These are phyloP conservation scores for Drechslerella dactyloides DNA, from an alignment of 2,329 filamentous ascomycete genomes.

Conservation along the genomic window DNA sequence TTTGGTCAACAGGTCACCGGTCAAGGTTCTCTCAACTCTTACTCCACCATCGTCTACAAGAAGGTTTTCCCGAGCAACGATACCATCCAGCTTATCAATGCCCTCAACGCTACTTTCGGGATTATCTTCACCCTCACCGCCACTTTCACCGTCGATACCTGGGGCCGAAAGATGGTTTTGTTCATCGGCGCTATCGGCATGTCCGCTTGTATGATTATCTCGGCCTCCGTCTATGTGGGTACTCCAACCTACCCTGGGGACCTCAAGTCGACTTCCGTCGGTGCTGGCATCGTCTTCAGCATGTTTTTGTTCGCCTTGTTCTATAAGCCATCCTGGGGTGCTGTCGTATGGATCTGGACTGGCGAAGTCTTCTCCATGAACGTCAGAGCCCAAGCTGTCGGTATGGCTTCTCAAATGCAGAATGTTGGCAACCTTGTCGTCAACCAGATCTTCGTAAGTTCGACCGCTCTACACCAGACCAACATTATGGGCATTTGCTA, in stretches of 20 bases:
- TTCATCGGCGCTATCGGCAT: slow-evolving; percentile 73
- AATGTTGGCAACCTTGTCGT: slow-evolving; percentile 48
- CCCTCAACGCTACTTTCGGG: slow-evolving; percentile 74
- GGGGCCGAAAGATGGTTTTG: slow-evolving; percentile 72
- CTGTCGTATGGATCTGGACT: slow-evolving; percentile 69
- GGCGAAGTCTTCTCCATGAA: slow-evolving; percentile 51
- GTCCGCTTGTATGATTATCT: slow-evolving; percentile 73
- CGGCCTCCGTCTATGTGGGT: slow-evolving; percentile 65
- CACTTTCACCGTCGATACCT: slow-evolving; percentile 74
- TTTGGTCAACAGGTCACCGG: slow-evolving; percentile 75
- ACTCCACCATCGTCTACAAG: slow-evolving; percentile 76
- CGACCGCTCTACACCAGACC: not conserved
- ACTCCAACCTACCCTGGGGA: slow-evolving; percentile 65
- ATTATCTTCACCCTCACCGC: slow-evolving; percentile 77
- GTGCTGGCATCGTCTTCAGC: slow-evolving; percentile 72
- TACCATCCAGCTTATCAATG: slow-evolving; percentile 75
- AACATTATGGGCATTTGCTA: not conserved
- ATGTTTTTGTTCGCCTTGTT: slow-evolving; percentile 71
- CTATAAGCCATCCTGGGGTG: slow-evolving; percentile 68
- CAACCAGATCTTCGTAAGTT: slow-evolving; percentile 49
- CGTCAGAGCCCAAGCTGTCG: slow-evolving; percentile 47
- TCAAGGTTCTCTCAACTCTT: slow-evolving; percentile 74
- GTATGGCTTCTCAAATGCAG: slow-evolving; percentile 49
- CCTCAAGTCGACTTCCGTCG: slow-evolving; percentile 67
- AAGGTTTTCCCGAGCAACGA: slow-evolving; percentile 68